These are phyloP conservation scores for Lasiodiplodia theobromae DNA, from an alignment of 2,329 filamentous ascomycete genomes.

Conservation along the genomic window DNA sequence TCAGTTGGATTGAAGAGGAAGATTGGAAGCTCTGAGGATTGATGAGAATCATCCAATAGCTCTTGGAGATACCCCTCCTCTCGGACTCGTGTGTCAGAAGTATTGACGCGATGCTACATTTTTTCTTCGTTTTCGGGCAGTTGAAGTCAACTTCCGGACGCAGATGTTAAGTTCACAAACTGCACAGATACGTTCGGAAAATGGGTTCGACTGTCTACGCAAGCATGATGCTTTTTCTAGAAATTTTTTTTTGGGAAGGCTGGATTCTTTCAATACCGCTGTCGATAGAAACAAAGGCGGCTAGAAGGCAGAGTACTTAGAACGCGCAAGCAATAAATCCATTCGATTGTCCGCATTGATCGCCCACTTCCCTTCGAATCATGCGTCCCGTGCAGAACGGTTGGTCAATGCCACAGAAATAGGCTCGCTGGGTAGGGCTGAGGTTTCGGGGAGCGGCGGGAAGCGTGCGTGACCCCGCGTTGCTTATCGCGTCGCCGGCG, in stretches of 20 bases:
- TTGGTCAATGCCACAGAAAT: too few species aligned
- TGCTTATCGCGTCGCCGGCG: constrained; percentile 19
- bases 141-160: too few species aligned
- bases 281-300: not conserved
- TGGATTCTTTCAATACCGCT: not conserved
- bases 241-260: too few species aligned
- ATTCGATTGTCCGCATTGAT: not conserved
- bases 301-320: not conserved
- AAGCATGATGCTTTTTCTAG: too few species aligned
- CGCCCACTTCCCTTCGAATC: not conserved
- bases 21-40: not conserved
- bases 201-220: too few species aligned
- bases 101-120: too few species aligned
- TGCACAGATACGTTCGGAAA: too few species aligned
- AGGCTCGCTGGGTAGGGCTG: not conserved
- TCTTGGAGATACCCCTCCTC: not conserved
- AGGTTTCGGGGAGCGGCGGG: constrained; percentile 6
- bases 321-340: not conserved
- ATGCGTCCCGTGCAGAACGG: not conserved
- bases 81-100: not conserved
- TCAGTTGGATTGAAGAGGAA: constrained; percentile 39
- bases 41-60: not conserved
- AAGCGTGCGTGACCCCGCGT: constrained; percentile 18
- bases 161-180: not conserved
- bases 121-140: too few species aligned